Percentiles rank a stretch among this genome's conserved stretches.
These are phyloP conservation scores for Coelastrella sp. DNA, from an alignment of 139 green algal species.

Conservation along the genomic window DNA sequence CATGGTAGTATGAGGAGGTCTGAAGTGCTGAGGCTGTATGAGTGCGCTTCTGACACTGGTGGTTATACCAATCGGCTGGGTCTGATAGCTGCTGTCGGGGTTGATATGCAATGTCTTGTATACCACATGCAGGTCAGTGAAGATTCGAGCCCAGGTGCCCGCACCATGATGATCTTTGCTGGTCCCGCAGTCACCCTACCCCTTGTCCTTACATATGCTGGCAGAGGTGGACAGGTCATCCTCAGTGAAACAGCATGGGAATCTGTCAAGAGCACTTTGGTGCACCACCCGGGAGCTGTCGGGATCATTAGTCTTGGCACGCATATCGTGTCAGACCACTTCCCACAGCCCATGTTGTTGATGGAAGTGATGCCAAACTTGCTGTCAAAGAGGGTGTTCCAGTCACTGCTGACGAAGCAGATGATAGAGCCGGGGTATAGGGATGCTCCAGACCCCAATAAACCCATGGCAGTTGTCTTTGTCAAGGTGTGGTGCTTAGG, in stretches of 20 bases:
- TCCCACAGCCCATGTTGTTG: conserved; percentile 66
- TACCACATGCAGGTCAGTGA: conserved; percentile 17
- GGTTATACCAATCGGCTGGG: too few relatives aligned
- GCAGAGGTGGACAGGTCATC: conserved; percentile 79
- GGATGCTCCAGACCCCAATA: conserved; percentile 68
- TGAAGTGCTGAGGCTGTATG: too few relatives aligned
- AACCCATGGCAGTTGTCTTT: conserved; percentile 82
- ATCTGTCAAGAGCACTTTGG: conserved; percentile 62
- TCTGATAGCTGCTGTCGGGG: too few relatives aligned
- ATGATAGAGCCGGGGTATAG: conserved; percentile 82
- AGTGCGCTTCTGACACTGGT: too few relatives aligned
- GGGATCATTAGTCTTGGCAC: conserved; percentile 74
- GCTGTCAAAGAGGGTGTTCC: conserved; percentile 75
- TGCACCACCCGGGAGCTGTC: conserved; percentile 44
- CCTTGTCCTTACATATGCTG: conserved; percentile 53
- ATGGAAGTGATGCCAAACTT: conserved; percentile 76
- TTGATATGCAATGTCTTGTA: background rate
- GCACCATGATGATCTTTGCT: background rate
- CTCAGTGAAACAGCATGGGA: conserved; percentile 81
- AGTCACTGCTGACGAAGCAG: conserved; percentile 57
- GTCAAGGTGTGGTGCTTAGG: conserved; percentile 63
- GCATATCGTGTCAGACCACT: conserved; percentile 66
- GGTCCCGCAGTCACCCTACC: conserved; percentile 66
- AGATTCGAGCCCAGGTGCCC: background rate
- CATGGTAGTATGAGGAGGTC: too few relatives aligned